These are phyloP conservation scores for Acidiella bohemica DNA, from an alignment of 495 filamentous ascomycete species.

Conservation along the genomic window DNA sequence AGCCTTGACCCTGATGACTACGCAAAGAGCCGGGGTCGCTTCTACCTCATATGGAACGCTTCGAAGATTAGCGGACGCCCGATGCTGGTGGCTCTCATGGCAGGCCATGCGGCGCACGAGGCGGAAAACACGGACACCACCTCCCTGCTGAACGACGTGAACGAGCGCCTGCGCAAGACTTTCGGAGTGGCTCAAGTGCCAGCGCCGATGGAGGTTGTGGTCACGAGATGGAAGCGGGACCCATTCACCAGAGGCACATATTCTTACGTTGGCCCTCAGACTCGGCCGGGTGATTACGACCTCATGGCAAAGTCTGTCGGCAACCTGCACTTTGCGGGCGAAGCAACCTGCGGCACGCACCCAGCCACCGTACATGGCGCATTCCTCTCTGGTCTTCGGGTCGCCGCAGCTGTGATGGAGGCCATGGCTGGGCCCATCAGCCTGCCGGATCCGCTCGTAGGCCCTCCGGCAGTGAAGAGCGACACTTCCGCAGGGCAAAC, in stretches of 20 bases:
- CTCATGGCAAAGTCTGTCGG: constrained; percentile 74
- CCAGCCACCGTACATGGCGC: constrained; percentile 95
- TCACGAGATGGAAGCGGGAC: constrained; percentile 89
- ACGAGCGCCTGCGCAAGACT: constrained; percentile 52
- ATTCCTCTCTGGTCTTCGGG: constrained; percentile 83
- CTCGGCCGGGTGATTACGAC: constrained; percentile 82
- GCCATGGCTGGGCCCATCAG: constrained; percentile 67
- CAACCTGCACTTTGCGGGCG: constrained; percentile 90
- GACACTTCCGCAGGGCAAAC: neutral
- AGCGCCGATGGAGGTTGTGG: constrained; percentile 68
- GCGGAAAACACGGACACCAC: constrained; percentile 63
- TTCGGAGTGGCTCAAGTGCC: constrained; percentile 52
- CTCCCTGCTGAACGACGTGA: constrained; percentile 65
- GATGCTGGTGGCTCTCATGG: constrained; percentile 84
- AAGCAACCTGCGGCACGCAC: constrained; percentile 89
- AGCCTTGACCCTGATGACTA: constrained; percentile 52
- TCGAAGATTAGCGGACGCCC: constrained; percentile 78
- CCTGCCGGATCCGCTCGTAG: constrained; percentile 37
- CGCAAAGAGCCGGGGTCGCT: constrained; percentile 55
- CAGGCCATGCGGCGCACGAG: constrained; percentile 82
- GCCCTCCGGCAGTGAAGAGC: constrained; percentile 6
- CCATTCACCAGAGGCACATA: constrained; percentile 83
- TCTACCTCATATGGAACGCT: constrained; percentile 96
- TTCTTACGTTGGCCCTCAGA: constrained; percentile 73
- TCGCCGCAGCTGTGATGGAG: constrained; percentile 71